A percentile compares a stretch with the other conserved stretches of the same genome.
These are phyloP conservation scores for Scenedesmus sp. DNA, from an alignment of 163 green algal species.

Conservation along the genomic window DNA sequence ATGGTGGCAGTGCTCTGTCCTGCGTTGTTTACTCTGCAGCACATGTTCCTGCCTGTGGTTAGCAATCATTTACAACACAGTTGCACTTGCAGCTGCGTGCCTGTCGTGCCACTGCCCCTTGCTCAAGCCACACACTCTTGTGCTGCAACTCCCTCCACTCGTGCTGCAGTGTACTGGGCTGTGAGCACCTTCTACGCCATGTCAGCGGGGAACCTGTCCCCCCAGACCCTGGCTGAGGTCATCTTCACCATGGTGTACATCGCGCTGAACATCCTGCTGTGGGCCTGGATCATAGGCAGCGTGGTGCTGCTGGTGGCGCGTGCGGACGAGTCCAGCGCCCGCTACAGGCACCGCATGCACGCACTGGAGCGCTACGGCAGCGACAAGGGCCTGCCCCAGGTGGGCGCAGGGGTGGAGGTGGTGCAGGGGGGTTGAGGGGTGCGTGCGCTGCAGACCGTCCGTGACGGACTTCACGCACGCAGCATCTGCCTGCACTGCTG, in stretches of 20 bases:
- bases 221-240: slow-evolving; percentile 32
- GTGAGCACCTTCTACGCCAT: slow-evolving; percentile 30
- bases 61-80: no score
- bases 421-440: no score
- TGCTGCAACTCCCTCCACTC: background rate
- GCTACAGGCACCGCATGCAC: slow-evolving; percentile 44
- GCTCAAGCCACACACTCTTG: background rate
- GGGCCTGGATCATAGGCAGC: slow-evolving; percentile 34
- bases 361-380: slow-evolving; percentile 24
- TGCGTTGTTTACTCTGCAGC: no score
- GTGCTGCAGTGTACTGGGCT: slow-evolving; percentile 42
- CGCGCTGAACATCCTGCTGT: slow-evolving; percentile 35
- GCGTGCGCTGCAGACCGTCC: background rate
- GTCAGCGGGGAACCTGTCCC: background rate
- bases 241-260: slow-evolving; percentile 51
- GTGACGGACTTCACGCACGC: no score
- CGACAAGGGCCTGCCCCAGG: slow-evolving; percentile 43
- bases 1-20: no score
- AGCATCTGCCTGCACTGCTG: no score
- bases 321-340: background rate
- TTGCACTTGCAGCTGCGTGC: no score
- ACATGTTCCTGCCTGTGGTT: no score
- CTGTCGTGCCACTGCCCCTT: no score
- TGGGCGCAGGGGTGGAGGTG: background rate
- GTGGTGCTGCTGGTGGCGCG: slow-evolving; percentile 28